A percentile compares a stretch with the other conserved stretches of the same genome.
These are phyloP conservation scores for Starmerella tilneyi DNA, from an alignment of 805 yeast species.

Conservation along the genomic window DNA sequence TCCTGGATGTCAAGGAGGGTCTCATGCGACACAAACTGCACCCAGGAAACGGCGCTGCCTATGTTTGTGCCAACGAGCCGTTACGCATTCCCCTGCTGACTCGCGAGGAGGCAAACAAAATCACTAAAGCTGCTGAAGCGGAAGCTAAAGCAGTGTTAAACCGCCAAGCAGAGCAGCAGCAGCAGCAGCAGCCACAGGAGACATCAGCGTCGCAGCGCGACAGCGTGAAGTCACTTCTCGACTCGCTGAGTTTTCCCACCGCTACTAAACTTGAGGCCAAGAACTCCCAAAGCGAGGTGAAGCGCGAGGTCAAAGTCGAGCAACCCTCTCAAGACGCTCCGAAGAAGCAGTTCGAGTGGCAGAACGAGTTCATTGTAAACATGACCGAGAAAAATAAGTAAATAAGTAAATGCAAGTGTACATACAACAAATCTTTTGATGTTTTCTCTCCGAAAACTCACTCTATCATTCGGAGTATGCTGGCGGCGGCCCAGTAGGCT, in stretches of 20 bases:
- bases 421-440: neutral
- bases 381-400: constrained; percentile 15
- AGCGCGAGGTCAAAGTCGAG: neutral
- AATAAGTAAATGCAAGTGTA: neutral
- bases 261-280: constrained; percentile 1
- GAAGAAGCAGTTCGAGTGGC: constrained; percentile 23
- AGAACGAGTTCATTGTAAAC: constrained; percentile 22
- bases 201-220: neutral
- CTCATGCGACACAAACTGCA: constrained; percentile 73
- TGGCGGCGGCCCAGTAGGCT: constrained; percentile 3
- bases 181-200: neutral
- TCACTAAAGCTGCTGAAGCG: constrained; percentile 7
- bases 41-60: constrained; percentile 61
- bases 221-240: constrained; percentile 20
- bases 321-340: neutral
- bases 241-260: constrained; percentile 21
- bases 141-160: constrained; percentile 3
- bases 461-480: constrained; percentile 2
- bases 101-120: constrained; percentile 12
- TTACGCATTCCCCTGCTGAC: constrained; percentile 25
- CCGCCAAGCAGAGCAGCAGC: constrained; percentile 5
- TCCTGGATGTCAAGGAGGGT: constrained; percentile 65
- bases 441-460: too few species aligned
- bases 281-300: constrained; percentile 1
- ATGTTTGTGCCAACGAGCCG: constrained; percentile 37